These are phyloP conservation scores for Trametes maxima DNA, from an alignment of 768 basidiomycete genomes.

Conservation along the genomic window DNA sequence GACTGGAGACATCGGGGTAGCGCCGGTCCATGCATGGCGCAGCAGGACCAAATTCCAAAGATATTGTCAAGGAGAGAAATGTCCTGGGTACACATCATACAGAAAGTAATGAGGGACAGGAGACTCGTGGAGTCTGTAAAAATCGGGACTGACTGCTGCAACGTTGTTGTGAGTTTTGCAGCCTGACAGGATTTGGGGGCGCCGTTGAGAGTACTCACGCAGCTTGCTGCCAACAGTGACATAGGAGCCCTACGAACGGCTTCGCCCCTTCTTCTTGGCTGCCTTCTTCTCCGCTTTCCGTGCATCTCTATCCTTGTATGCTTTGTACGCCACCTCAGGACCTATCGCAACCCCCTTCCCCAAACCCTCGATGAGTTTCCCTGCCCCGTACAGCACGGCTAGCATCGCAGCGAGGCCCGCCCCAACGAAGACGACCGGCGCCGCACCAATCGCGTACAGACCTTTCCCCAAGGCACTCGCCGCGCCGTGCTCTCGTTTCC, in stretches of 20 bases:
- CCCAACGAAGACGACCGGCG: conserved; percentile 3
- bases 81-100: too few relatives aligned
- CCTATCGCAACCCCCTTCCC: conserved; percentile 8
- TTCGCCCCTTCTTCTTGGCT: not conserved
- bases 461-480: conserved; percentile 1
- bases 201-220: not conserved
- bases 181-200: too few relatives aligned
- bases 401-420: conserved; percentile 5
- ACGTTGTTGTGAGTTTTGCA: too few relatives aligned
- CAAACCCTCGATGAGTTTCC: conserved; percentile 12
- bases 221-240: not conserved
- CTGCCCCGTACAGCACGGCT: conserved; percentile 10
- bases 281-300: not conserved
- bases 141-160: too few relatives aligned
- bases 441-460: conserved; percentile 2
- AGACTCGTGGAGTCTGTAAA: too few relatives aligned
- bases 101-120: too few relatives aligned
- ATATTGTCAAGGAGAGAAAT: too few relatives aligned
- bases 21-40: too few relatives aligned
- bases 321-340: conserved; percentile 7
- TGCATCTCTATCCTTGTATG: not conserved
- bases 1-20: too few relatives aligned
- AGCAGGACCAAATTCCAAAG: too few relatives aligned
- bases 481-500: not conserved
- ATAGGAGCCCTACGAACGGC: not conserved